phyloP scores from a whole-genome alignment of 1,284 basidiomycete species.

The Malassezia restricta region DNA sequence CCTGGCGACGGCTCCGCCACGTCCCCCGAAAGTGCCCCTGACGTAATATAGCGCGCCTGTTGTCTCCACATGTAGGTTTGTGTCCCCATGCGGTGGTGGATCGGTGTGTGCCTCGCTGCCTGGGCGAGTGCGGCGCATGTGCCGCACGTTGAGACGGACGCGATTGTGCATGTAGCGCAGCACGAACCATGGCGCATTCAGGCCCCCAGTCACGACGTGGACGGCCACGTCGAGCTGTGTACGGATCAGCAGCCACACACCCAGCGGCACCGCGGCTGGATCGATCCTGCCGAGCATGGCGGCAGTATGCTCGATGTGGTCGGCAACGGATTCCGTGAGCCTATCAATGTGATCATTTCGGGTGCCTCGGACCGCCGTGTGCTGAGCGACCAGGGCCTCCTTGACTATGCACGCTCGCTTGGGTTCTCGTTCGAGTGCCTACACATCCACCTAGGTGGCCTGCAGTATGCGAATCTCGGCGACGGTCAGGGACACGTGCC shows the following conservation, averaged over 20 bases:
- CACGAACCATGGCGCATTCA: conserved; percentile 1
- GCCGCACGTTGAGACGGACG: background rate
- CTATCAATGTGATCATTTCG: conserved; percentile 76
- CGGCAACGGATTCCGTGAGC: conserved; percentile 72
- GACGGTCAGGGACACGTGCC: conserved; percentile 59
- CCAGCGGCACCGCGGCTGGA: conserved; percentile 18
- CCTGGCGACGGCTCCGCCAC: background rate
- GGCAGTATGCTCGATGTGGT: conserved; percentile 46
- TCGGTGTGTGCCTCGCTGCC: no score
- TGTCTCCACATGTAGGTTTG: background rate
- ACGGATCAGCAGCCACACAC: background rate
- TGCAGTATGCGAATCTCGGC: conserved; percentile 68
- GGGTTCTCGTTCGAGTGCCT: conserved; percentile 69
- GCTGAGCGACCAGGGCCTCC: conserved; percentile 60
- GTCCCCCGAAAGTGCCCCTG: conserved; percentile 12
- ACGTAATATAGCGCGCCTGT: background rate
- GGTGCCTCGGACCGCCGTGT: conserved; percentile 63
- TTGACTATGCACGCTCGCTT: conserved; percentile 61
- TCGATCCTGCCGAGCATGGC: conserved; percentile 21
- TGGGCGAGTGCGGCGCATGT: background rate
- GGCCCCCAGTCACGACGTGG: conserved; percentile 19
- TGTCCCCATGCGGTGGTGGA: no score
- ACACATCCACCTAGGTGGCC: conserved; percentile 61
- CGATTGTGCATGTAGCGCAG: background rate
- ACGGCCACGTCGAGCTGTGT: conserved; percentile 19